Base-by-base conservation (phyloP, 2,329 filamentous ascomycete genomes). In the Davidsoniella australis region DNA sequence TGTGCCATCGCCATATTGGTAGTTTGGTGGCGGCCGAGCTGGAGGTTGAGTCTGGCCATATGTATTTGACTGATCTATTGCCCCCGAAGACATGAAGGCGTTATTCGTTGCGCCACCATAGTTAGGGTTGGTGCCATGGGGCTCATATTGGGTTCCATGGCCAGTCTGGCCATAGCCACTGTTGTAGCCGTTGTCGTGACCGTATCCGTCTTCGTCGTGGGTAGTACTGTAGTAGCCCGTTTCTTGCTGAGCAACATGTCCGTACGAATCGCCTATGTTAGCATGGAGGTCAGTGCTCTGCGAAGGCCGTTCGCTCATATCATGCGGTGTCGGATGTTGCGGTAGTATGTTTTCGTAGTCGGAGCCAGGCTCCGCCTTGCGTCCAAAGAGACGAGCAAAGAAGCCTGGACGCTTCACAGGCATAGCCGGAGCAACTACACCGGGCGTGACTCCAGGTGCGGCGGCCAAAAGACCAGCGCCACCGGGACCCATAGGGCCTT, bases 1-100 rank as follows among this genome's bases (percentile, higher is more conserved):
- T 12, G 64, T 57, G 20, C 65, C 64, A 45, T 68, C 65, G 3
- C 58, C 58, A 47, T 67, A 66, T 8, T 56, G 60, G 45, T 66
- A 62, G 17, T 33, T 24, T 4, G 48, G 37, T 20, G 36, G 37
- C 24, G 14, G 29, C 37, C 26, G 42, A 9, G 4, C 29, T 9
- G 29, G 8, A 9, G 29, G 29, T 12, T 20, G 37, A 16, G 54
- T 14, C 55, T 58, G 41, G 5, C 16, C 29, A 17, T 44, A 33
- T 17, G 18, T 44, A 16, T 37, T 24, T 17, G 41, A n/a, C 47
- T 61, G 60, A 1, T 58, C 59, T 8, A 59, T 54, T 43, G 62
- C 54, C 49, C 17, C 53, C 23, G 40, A 41, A 52, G 42, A 46
- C 55, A 50, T 58, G 57, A 42, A 61, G 58, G 20, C 54, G 49